A percentile compares a stretch with the other conserved stretches of the same genome.
phyloP scores from a whole-genome alignment of 768 basidiomycete genomes.

The Udeniomyces megalosporus region DNA sequence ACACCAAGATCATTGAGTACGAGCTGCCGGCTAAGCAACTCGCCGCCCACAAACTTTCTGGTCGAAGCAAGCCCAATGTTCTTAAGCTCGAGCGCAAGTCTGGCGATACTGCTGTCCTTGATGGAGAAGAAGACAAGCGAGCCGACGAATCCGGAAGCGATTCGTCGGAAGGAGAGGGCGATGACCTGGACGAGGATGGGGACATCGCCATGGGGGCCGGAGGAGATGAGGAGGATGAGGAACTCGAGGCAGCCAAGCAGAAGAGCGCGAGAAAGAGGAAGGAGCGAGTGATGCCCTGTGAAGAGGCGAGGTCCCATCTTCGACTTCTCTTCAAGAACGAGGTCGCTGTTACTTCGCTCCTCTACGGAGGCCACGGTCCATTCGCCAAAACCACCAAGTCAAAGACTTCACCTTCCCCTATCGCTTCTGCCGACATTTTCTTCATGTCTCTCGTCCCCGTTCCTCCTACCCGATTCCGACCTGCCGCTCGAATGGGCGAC shows the following conservation, averaged over 20 bases:
- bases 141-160: conserved; percentile 27
- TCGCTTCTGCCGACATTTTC: conserved; percentile 69
- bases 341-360: conserved; percentile 57
- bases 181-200: conserved; percentile 14
- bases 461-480: conserved; percentile 87
- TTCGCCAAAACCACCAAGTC: conserved; percentile 35
- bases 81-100: conserved; percentile 29
- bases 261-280: conserved; percentile 23
- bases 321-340: conserved; percentile 77
- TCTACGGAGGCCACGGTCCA: conserved; percentile 86
- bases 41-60: conserved; percentile 37
- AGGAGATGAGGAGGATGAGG: conserved; percentile 36
- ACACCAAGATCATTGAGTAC: conserved; percentile 87
- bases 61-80: conserved; percentile 59
- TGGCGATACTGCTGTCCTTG: conserved; percentile 7
- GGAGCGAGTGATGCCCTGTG: conserved; percentile 76
- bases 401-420: background rate
- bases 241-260: conserved; percentile 31
- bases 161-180: conserved; percentile 7
- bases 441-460: conserved; percentile 87
- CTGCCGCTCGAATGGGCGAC: conserved; percentile 79
- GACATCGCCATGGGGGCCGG: conserved; percentile 27
- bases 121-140: conserved; percentile 32
- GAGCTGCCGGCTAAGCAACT: conserved; percentile 71
- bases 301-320: conserved; percentile 87